These are phyloP conservation scores for Gentiana straminea DNA, from an alignment of 257 asterid genomes.

Conservation along the genomic window DNA sequence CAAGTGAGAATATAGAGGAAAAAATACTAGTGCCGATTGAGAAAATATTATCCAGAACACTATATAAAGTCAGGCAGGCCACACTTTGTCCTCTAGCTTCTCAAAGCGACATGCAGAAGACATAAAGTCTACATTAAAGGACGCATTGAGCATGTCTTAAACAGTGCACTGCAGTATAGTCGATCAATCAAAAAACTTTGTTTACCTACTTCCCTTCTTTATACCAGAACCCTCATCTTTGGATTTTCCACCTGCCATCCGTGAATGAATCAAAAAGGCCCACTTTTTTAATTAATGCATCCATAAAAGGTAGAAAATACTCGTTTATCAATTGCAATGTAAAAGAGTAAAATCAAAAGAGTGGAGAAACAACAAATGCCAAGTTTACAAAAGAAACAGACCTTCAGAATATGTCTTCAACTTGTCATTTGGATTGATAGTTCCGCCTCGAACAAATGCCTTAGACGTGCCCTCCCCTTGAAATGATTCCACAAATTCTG, in stretches of 20 bases:
- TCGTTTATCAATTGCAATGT: constrained; percentile 39
- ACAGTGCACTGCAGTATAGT: constrained; percentile 46
- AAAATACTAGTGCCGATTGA: neutral
- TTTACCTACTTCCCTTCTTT: constrained; percentile 99
- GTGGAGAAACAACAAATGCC: constrained; percentile 1
- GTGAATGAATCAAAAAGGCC: constrained; percentile 95
- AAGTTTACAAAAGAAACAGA: constrained; percentile 27
- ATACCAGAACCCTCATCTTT: constrained; percentile 99
- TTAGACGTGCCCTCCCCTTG: constrained; percentile 62
- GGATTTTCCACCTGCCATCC: constrained; percentile 99
- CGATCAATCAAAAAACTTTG: constrained; percentile 87
- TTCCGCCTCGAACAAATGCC: constrained; percentile 83
- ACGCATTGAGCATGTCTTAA: constrained; percentile 32
- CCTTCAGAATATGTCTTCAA: constrained; percentile 58
- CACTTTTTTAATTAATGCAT: constrained; percentile 75
- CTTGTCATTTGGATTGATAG: constrained; percentile 69
- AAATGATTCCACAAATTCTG: constrained; percentile 79
- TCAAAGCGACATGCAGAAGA: constrained; percentile 22
- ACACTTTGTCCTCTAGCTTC: constrained; percentile 10
- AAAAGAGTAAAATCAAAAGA: constrained; percentile 4
- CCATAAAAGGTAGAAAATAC: constrained; percentile 55
- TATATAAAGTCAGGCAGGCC: constrained; percentile 8
- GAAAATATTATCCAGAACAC: neutral
- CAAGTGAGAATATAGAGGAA: neutral
- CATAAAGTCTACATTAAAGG: constrained; percentile 25